Evolutionary conservation across 306 rosid species (phyloP).

Genomic region (Casuarina cunninghamiana): DNA sequence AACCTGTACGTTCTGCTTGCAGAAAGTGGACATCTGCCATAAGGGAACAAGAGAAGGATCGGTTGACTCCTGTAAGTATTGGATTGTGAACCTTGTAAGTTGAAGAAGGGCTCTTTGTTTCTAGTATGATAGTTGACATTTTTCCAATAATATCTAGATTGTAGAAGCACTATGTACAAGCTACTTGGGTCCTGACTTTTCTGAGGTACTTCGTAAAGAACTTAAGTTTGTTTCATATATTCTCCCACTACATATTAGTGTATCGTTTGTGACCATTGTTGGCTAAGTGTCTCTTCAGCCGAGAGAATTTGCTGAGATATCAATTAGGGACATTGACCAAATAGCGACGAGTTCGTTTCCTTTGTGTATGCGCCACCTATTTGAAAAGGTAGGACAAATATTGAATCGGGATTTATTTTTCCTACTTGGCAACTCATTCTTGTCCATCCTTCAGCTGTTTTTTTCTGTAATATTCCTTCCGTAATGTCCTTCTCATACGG

Average conservation of each 20-base stretch:
- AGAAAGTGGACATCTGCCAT: constrained; percentile 90
- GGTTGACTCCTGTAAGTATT: constrained; percentile 82
- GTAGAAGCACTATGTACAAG: constrained; percentile 85
- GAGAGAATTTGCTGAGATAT: constrained; percentile 65
- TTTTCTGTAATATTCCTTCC: neutral
- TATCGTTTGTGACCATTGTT: constrained; percentile 27
- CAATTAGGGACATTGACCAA: constrained; percentile 77
- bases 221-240: constrained; percentile 13
- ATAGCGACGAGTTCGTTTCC: constrained; percentile 87
- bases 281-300: constrained; percentile 54
- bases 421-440: constrained; percentile 4
- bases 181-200: constrained; percentile 89
- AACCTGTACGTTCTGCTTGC: constrained; percentile 42
- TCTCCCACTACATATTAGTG: constrained; percentile 8
- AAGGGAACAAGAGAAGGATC: constrained; percentile 77
- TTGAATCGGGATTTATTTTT: constrained; percentile 16
- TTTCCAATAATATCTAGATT: constrained; percentile 50
- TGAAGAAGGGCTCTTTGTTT: constrained; percentile 9
- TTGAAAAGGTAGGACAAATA: constrained; percentile 73
- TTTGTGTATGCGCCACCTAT: constrained; percentile 89
- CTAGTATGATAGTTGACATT: constrained; percentile 32
- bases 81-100: constrained; percentile 10
- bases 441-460: constrained; percentile 6
- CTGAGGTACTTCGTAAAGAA: constrained; percentile 60
- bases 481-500: constrained; percentile 3